Percentiles rank a stretch among this genome's conserved stretches.
These are phyloP conservation scores for Salvia splendens DNA, from an alignment of 257 asterid species.

Conservation along the genomic window DNA sequence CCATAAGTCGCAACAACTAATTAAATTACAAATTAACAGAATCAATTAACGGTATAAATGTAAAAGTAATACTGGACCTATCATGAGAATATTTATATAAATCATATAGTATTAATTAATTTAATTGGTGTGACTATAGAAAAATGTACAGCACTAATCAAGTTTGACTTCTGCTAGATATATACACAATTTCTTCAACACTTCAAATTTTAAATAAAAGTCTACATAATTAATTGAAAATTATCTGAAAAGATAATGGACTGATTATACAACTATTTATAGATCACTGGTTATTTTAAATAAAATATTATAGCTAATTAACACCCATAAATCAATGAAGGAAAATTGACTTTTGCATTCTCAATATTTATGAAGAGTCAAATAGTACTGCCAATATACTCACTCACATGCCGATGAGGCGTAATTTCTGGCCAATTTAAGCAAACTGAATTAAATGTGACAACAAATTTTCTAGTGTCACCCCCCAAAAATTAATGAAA, in stretches of 20 bases:
- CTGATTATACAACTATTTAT: constrained; percentile 5
- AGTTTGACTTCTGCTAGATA: constrained; percentile 14
- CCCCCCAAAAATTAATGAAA: background rate
- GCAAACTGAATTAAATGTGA: background rate
- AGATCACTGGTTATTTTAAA: background rate
- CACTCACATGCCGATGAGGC: background rate
- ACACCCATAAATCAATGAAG: too few relatives aligned
- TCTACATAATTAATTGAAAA: background rate
- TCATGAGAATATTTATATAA: too few relatives aligned
- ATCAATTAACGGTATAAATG: background rate
- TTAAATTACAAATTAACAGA: background rate
- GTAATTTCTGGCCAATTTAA: constrained; percentile 37
- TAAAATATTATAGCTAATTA: too few relatives aligned
- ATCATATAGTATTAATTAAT: too few relatives aligned
- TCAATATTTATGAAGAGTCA: constrained; percentile 30
- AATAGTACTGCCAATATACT: constrained; percentile 22
- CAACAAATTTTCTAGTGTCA: constrained; percentile 9
- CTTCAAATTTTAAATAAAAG: background rate
- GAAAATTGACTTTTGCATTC: constrained; percentile 31
- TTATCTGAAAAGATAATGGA: background rate
- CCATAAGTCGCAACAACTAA: background rate
- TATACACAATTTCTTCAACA: background rate
- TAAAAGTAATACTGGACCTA: too few relatives aligned
- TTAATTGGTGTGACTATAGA: too few relatives aligned
- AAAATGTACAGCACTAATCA: background rate